Evolutionary conservation across 2,329 filamentous ascomycete genomes (phyloP).

Genomic region (Ophiostoma ips): DNA sequence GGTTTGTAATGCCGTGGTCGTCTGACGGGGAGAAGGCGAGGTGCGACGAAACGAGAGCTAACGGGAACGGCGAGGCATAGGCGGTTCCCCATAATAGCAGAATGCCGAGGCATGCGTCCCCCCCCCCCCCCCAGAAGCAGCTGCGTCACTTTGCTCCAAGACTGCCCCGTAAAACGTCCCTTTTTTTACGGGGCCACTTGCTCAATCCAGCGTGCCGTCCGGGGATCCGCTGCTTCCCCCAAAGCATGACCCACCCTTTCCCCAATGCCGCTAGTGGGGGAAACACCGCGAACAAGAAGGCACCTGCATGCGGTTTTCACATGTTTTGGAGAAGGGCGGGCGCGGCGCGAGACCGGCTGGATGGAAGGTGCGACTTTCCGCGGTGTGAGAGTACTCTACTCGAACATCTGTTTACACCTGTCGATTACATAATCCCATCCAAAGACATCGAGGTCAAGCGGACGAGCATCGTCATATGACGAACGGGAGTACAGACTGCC

Average conservation of each 20-base stretch:
- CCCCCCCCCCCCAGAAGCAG: background rate
- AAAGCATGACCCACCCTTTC: background rate
- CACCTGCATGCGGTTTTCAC: background rate
- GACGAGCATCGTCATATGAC: no score
- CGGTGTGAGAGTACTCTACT: no score
- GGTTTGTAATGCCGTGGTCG: no score
- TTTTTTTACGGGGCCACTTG: background rate
- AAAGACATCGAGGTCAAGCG: no score
- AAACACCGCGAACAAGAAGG: background rate
- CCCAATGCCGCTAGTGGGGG: background rate
- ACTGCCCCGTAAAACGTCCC: background rate
- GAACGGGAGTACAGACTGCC: no score
- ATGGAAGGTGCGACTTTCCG: background rate
- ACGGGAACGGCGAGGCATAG: background rate
- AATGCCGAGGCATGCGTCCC: background rate
- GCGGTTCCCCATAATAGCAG: conserved; percentile 6
- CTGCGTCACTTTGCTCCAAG: background rate
- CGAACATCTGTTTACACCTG: no score
- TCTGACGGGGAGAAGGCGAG: background rate
- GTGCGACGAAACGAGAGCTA: background rate
- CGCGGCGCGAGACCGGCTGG: no score
- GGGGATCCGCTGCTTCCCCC: conserved; percentile 1
- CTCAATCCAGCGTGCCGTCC: background rate
- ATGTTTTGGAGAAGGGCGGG: background rate
- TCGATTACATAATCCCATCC: no score